Evolutionary conservation across 805 yeast species (phyloP).

Genomic region (Saturnispora besseyi): DNA sequence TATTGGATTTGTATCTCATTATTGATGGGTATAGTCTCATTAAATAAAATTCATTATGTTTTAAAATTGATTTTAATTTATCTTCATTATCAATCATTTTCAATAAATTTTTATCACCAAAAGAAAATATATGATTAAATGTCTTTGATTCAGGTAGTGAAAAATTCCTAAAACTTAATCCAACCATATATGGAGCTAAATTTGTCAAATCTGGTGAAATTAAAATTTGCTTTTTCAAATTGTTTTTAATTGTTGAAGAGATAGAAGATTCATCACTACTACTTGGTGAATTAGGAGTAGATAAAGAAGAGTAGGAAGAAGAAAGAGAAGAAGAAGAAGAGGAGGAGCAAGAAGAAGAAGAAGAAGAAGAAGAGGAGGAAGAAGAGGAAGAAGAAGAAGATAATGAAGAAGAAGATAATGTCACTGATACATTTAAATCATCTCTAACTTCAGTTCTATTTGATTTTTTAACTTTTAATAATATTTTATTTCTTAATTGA

Average conservation of each 20-base stretch:
- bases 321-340: neutral
- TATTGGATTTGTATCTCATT: slow-evolving; percentile 65
- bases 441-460: slow-evolving; percentile 14
- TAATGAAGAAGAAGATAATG: neutral
- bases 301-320: neutral
- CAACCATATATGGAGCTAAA: slow-evolving; percentile 66
- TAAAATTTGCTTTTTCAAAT: slow-evolving; percentile 10
- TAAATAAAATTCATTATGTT: slow-evolving; percentile 67
- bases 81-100: slow-evolving; percentile 54
- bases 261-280: neutral
- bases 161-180: slow-evolving; percentile 70
- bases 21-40: slow-evolving; percentile 87
- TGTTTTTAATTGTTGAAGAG: slow-evolving; percentile 17
- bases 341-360: slow-evolving; percentile 7
- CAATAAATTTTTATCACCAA: slow-evolving; percentile 64
- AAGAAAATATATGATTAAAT: slow-evolving; percentile 74
- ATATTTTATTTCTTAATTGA: slow-evolving; percentile 57
- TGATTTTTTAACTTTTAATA: slow-evolving; percentile 68
- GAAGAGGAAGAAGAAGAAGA: neutral
- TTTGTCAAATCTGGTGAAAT: slow-evolving; percentile 40
- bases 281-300: neutral
- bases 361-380: slow-evolving; percentile 7
- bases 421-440: neutral
- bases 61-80: slow-evolving; percentile 47
- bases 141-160: slow-evolving; percentile 81